These are phyloP conservation scores for Alternaria conjuncta DNA, from an alignment of 2,329 filamentous ascomycete genomes.

Conservation along the genomic window DNA sequence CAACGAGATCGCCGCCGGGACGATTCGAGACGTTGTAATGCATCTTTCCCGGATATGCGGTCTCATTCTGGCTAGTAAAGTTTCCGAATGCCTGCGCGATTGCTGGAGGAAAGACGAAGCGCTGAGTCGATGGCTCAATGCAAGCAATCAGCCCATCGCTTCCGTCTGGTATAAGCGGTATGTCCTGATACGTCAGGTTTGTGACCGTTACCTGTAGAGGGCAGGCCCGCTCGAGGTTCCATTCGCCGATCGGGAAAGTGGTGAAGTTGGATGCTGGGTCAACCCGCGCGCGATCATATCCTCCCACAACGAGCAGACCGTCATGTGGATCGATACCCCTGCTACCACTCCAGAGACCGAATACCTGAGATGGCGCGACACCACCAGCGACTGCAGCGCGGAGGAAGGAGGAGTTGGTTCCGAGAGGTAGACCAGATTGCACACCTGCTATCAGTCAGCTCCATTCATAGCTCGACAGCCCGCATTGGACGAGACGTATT, in stretches of 20 bases:
- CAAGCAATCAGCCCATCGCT: slow-evolving; percentile 4
- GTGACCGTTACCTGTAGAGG: slow-evolving; percentile 14
- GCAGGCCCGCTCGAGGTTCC: slow-evolving; percentile 9
- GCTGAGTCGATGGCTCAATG: slow-evolving; percentile 9
- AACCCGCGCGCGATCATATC: slow-evolving; percentile 14
- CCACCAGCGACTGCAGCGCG: slow-evolving; percentile 12
- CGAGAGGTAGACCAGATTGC: slow-evolving; percentile 14
- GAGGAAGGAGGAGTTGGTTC: slow-evolving; percentile 16
- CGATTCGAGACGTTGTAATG: slow-evolving; percentile 3
- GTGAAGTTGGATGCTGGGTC: slow-evolving; percentile 5
- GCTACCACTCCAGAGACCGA: slow-evolving; percentile 17
- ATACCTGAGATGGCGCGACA: slow-evolving; percentile 14
- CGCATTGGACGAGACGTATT: not conserved
- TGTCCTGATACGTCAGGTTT: slow-evolving; percentile 3
- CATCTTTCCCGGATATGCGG: slow-evolving; percentile 7
- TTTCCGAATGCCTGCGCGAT: slow-evolving; percentile 1
- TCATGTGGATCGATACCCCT: slow-evolving; percentile 10
- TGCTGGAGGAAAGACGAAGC: slow-evolving; percentile 8
- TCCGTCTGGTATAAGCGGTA: not conserved
- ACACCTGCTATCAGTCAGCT: not conserved
- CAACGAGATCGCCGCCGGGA: slow-evolving; percentile 5
- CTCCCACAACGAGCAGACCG: slow-evolving; percentile 15
- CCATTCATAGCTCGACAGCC: not conserved
- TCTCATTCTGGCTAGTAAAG: slow-evolving; percentile 1
- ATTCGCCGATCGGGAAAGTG: slow-evolving; percentile 12